These are phyloP conservation scores for Graphiopsis chlorocephala DNA, from an alignment of 2,329 filamentous ascomycete genomes.

Conservation along the genomic window DNA sequence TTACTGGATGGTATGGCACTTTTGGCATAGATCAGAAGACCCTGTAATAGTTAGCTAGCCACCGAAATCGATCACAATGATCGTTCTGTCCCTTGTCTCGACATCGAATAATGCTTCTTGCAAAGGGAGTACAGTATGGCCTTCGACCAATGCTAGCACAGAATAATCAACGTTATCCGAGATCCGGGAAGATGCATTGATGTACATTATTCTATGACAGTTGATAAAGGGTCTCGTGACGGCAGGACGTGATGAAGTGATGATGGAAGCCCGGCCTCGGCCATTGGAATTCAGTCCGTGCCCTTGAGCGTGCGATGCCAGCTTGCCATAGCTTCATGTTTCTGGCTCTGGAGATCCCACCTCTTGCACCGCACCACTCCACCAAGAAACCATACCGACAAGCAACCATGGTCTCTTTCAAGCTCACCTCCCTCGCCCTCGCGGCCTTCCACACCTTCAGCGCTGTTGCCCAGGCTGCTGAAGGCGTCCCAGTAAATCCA, in stretches of 20 bases:
- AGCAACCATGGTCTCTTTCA: conserved; percentile 66
- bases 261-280: neutral
- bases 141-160: neutral
- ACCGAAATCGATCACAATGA: neutral
- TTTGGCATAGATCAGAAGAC: neutral
- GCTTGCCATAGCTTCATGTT: neutral
- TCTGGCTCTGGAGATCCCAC: neutral
- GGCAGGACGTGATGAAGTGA: neutral
- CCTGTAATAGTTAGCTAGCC: neutral
- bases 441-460: conserved; percentile 67
- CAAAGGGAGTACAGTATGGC: neutral
- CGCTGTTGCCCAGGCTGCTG: conserved; percentile 56
- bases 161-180: neutral
- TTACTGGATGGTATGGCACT: neutral
- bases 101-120: neutral
- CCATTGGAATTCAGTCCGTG: conserved; percentile 1
- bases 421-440: conserved; percentile 68
- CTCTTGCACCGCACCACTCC: neutral
- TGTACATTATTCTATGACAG: neutral
- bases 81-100: neutral
- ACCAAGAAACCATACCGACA: neutral
- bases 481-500: conserved; percentile 34
- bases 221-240: neutral
- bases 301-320: neutral
- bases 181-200: neutral